Evolutionary conservation across 1,139 yeast genomes (phyloP), one percentile per base, ranked within the genome.

Genomic region (Ogataea hybrid): DNA sequence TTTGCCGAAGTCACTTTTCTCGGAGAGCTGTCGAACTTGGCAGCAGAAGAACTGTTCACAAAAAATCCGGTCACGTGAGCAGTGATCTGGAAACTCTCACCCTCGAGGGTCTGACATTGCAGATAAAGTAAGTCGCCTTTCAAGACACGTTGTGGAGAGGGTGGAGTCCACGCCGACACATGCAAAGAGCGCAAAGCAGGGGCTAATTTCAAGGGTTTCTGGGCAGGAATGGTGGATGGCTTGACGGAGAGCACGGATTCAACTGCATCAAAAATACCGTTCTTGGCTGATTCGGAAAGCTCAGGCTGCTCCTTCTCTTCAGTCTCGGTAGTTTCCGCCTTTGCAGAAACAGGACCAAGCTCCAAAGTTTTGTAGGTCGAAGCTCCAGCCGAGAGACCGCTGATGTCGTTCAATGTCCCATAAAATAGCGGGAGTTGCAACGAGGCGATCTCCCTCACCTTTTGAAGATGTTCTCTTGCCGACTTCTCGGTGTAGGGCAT

Each of bases 121-220:
- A 92, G 70, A 63, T 92, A 92, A 46, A 84, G 69, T 57, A 90
- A 70, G 59, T 90, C 96, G 21, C 97, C 98, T 58, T 74, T 77
- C 23, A 73, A 50, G 44, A 69, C 68, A 58, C 75, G 81, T 50
- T 64, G 64, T 22, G 68, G 63, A 35, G 73, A 69, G 6, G 80
- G 70, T n/a, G 95, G 89, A 50, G 87, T 82, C 94, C 96, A 90
- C 44, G 79, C 79, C n/a, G 96, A 85, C 37, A 88, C 61, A 41
- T 73, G 68, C 40, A 84, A 67, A 0, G 82, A 71, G 50, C 71
- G 75, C 47, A 89, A 69, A 10, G 73, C 69, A 37, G 77, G 73
- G n/a, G 59, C 34, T 21, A 62, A 56, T 17, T 48, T 48, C 15
- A 62, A 49, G 16, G 56, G 50, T 23, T 56, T 61, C 10, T 52